Conservation (phyloP, 768 basidiomycete species). For the Gelatoporia subvermispora region DNA sequence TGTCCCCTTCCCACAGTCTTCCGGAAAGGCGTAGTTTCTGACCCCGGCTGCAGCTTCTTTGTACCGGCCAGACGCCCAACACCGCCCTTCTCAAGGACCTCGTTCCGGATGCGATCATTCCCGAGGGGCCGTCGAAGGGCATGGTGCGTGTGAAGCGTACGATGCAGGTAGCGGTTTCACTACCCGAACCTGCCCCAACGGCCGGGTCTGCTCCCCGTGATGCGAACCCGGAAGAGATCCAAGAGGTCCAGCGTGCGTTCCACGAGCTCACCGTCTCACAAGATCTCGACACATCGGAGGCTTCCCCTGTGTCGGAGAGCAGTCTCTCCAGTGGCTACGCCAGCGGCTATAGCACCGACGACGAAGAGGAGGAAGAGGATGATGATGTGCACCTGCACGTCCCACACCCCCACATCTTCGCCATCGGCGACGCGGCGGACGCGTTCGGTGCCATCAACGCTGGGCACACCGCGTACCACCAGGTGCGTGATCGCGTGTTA, state of each 20-base stretch:
- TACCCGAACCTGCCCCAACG: conserved; percentile 2
- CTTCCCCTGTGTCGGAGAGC: not conserved
- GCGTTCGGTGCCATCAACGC: conserved; percentile 61
- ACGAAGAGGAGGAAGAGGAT: conserved; percentile 5
- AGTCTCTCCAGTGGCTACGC: not conserved
- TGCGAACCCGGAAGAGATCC: not conserved
- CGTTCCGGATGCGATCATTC: conserved; percentile 14
- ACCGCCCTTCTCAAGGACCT: conserved; percentile 36
- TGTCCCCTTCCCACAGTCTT: conserved; percentile 1
- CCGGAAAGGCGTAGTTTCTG: not conserved
- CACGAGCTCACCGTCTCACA: not conserved
- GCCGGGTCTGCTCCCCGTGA: not conserved
- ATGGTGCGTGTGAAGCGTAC: conserved; percentile 45
- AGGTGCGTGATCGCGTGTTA: conserved; percentile 25
- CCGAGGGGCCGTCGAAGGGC: conserved; percentile 34
- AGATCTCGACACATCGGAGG: not conserved
- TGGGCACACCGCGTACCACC: conserved; percentile 51
- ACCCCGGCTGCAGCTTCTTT: conserved; percentile 38
- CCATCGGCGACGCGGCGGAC: conserved; percentile 58
- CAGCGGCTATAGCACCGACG: too few relatives aligned
- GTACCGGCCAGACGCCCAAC: conserved; percentile 60
- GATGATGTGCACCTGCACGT: conserved; percentile 19
- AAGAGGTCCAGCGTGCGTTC: not conserved
- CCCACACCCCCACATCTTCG: conserved; percentile 53
- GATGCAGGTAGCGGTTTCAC: conserved; percentile 42